Percentiles rank a stretch among this genome's conserved stretches.
phyloP scores from a whole-genome alignment of 2,329 filamentous ascomycete genomes.

The Talaromyces sp. region DNA sequence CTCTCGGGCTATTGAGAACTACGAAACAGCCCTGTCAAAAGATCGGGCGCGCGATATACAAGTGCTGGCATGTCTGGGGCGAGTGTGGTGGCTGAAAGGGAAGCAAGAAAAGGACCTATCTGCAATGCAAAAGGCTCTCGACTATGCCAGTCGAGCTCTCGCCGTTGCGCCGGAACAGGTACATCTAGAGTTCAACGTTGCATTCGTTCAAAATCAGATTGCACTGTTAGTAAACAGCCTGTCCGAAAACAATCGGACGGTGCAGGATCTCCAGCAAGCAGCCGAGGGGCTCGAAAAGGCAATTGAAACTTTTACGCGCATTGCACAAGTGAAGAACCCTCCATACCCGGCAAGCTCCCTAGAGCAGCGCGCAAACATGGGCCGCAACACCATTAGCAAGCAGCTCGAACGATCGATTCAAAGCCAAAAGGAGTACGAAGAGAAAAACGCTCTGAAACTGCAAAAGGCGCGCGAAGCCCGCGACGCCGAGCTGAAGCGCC shows the following conservation, averaged over 20 bases:
- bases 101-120: conserved; percentile 59
- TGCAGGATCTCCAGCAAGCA: conserved; percentile 75
- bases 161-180: conserved; percentile 73
- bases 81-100: conserved; percentile 78
- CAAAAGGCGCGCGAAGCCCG: conserved; percentile 72
- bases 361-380: conserved; percentile 96
- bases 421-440: conserved; percentile 84
- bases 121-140: conserved; percentile 59
- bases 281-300: conserved; percentile 76
- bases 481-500: conserved; percentile 69
- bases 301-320: conserved; percentile 61
- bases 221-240: conserved; percentile 73
- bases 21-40: conserved; percentile 76
- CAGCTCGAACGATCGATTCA: conserved; percentile 82
- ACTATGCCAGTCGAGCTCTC: conserved; percentile 63
- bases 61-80: conserved; percentile 78
- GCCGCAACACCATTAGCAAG: conserved; percentile 85
- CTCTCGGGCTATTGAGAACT: conserved; percentile 85
- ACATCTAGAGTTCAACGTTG: conserved; percentile 95
- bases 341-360: conserved; percentile 88
- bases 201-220: conserved; percentile 93
- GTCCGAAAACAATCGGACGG: conserved; percentile 67
- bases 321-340: conserved; percentile 58
- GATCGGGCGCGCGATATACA: conserved; percentile 72
- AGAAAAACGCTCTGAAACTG: conserved; percentile 84